Base-by-base conservation (phyloP, 2,329 filamentous ascomycete genomes). In the Setomelanomma holmii region DNA sequence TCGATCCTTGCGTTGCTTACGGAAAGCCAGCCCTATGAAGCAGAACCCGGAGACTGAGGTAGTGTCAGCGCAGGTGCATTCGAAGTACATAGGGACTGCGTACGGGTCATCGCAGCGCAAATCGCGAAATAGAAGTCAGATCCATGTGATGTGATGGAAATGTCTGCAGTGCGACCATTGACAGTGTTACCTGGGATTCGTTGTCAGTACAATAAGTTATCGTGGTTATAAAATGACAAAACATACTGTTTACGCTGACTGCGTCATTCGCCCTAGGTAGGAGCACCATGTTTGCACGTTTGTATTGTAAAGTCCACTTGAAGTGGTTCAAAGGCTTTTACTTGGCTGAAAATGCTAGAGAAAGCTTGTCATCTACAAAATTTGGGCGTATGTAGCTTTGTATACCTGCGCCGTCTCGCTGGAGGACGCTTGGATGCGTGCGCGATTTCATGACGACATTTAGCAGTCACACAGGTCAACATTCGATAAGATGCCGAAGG, bases 91-190 rank as follows among this genome's bases (percentile, higher is more conserved):
- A 12, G 17, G 5, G 16, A 33, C 17, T 27, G 41, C 45, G 17
- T 48, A 48, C 45, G 20, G 2, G 76, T 80, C 84, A 89, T 88
- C 40, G 86, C 69, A 1, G 84, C 81, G 55, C 79, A 84, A 14
- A 88, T 81, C 6, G 86, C 76, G 73, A 82, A 89, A 65, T 87
- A 86, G 76, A 83, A 86, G 68, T 87, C 79, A 1, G 84, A 87
- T 12, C 84, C 86, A 64, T 73, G 82, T 16, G 71, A 75, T 10
- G 84, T 87, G 62, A 88, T 86, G 56, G 76, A 76, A 35, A 88
- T 82, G 63, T 87, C 78, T 14, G 80, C 80, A 2, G 61, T 67
- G 6, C 43, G 52, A 54, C 80, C 81, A 55, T 79, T 80, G 51
- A 79, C 78, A 12, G 76, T 76, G 53, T 77, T 76, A 56, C 61